Conservation (phyloP, 1,284 basidiomycete species). For the Austropuccinia psidii region DNA sequence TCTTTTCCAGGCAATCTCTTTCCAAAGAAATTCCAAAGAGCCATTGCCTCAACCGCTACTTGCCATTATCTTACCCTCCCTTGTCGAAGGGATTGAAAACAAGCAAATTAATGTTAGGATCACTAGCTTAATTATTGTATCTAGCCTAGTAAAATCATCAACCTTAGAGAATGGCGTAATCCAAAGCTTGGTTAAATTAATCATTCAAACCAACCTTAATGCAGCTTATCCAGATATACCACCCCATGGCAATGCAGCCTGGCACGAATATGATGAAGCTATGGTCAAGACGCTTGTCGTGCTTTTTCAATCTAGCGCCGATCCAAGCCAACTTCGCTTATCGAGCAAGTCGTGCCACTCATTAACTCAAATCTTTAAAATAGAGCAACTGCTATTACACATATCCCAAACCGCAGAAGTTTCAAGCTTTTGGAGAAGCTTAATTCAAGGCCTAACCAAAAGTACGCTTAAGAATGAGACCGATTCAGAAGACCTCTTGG, state of each 20-base stretch:
- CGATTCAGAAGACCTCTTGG: constrained; percentile 11
- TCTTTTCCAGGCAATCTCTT: constrained; percentile 52
- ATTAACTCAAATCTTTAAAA: background rate
- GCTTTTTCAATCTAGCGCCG: constrained; percentile 6
- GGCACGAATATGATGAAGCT: constrained; percentile 25
- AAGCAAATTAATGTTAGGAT: constrained; percentile 63
- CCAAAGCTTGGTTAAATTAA: constrained; percentile 10
- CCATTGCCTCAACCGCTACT: constrained; percentile 61
- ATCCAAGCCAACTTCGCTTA: background rate
- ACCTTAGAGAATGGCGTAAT: background rate
- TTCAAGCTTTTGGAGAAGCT: constrained; percentile 27
- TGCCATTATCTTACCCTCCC: constrained; percentile 10
- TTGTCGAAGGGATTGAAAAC: constrained; percentile 24
- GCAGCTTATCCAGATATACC: background rate
- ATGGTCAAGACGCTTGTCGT: constrained; percentile 18
- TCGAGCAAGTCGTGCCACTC: constrained; percentile 16
- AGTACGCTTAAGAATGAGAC: constrained; percentile 11
- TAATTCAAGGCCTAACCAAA: constrained; percentile 5
- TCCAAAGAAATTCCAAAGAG: constrained; percentile 54
- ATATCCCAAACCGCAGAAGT: constrained; percentile 10
- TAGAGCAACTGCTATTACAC: constrained; percentile 1
- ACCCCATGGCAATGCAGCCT: background rate
- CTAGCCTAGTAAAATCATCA: constrained; percentile 7
- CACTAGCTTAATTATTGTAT: constrained; percentile 6
- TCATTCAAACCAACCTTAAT: no score